Evolutionary conservation across 225 moss, liverwort and hornwort genomes (phyloP).

Genomic region (Climacium dendroides): DNA sequence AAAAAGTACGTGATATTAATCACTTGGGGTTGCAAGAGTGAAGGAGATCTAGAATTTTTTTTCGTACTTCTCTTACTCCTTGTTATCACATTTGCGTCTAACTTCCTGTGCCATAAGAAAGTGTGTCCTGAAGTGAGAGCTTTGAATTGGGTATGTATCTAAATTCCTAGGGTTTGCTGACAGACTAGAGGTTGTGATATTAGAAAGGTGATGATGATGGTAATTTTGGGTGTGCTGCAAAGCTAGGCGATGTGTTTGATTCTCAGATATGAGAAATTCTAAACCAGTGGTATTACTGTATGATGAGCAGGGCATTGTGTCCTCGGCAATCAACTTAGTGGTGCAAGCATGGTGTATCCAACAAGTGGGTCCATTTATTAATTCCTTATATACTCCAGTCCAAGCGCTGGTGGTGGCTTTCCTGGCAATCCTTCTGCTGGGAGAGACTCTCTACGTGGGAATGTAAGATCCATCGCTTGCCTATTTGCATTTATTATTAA

Average conservation of each 20-base stretch:
- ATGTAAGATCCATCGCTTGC: not conserved
- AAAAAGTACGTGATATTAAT: not conserved
- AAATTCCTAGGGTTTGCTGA: not conserved
- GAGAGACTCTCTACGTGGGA: constrained; percentile 19
- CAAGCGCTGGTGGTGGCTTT: constrained; percentile 18
- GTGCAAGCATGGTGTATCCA: constrained; percentile 24
- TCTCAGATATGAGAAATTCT: not conserved
- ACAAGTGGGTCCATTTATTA: constrained; percentile 17
- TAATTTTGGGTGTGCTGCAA: not conserved
- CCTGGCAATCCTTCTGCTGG: constrained; percentile 2
- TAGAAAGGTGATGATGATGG: not conserved
- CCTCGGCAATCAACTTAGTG: constrained; percentile 1
- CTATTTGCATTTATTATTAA: not conserved
- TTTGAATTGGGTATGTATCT: not conserved
- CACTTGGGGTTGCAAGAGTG: not conserved
- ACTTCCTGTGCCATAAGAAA: not conserved
- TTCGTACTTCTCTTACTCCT: not conserved
- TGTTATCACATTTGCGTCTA: not conserved
- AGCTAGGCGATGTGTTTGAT: not conserved
- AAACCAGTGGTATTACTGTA: not conserved
- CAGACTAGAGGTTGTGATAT: not conserved
- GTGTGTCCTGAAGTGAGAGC: not conserved
- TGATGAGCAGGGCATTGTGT: constrained; percentile 4
- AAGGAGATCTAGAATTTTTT: not conserved
- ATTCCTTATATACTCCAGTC: constrained; percentile 12